Conservation (phyloP, 23 red algal species). For the Gracilaria domingensis region DNA sequence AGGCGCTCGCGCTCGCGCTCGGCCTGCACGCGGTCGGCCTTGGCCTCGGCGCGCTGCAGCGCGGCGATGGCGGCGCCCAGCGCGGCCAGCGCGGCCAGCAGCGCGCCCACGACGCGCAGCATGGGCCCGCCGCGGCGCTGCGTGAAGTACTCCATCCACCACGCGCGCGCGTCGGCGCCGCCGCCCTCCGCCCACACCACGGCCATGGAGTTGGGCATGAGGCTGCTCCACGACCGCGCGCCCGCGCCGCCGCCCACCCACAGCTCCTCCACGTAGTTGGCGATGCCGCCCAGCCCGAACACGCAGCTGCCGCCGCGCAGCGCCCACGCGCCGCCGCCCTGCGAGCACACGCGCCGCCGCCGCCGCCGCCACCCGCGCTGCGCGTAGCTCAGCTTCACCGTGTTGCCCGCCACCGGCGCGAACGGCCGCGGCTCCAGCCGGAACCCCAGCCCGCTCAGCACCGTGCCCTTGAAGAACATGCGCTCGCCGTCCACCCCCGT, state of each 20-base stretch:
- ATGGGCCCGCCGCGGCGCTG: constrained; percentile 86
- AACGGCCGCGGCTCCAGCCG: constrained; percentile 57
- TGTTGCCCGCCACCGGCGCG: constrained; percentile 81
- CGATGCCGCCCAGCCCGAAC: constrained; percentile 86
- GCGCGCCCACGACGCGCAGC: constrained; percentile 82
- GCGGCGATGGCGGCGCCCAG: constrained; percentile 74
- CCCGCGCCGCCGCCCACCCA: constrained; percentile 74
- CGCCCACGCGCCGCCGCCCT: constrained; percentile 75
- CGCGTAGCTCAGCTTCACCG: constrained; percentile 83
- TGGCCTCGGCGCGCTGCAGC: constrained; percentile 77
- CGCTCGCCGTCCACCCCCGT: constrained; percentile 43
- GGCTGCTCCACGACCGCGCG: constrained; percentile 83
- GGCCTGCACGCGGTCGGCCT: constrained; percentile 68
- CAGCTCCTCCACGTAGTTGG: constrained; percentile 95
- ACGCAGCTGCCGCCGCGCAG: constrained; percentile 81
- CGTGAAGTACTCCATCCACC: constrained; percentile 98
- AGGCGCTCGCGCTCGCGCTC: constrained; percentile 26
- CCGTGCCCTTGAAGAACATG: constrained; percentile 86
- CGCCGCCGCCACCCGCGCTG: constrained; percentile 43
- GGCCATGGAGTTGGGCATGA: constrained; percentile 97
- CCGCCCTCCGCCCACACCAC: constrained; percentile 84
- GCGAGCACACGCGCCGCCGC: constrained; percentile 68
- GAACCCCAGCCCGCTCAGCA: constrained; percentile 61
- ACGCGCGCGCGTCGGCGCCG: constrained; percentile 47
- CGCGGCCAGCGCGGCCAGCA: constrained; percentile 55